Base-by-base conservation (phyloP, 371 early-diverging fungal genomes). In the Apophysomyces sp. region DNA sequence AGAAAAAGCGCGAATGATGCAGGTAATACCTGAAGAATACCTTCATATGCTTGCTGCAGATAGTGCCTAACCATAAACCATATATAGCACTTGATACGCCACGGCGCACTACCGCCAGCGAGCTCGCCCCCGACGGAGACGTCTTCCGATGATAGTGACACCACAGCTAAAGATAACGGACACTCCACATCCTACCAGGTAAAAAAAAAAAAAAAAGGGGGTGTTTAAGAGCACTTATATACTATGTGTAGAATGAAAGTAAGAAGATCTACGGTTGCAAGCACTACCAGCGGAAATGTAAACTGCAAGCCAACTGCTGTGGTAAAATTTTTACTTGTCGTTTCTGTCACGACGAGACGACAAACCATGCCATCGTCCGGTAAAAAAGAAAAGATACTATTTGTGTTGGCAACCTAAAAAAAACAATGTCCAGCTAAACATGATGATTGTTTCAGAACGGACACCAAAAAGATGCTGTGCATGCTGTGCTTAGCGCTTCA, bases 291-390 rank as follows among this genome's bases (percentile, higher is more conserved):
- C 79, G 97, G 6, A 88, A 89, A 26, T 88, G 88, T 62, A 92
- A 94, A 68, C 65, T 99, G 7, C 88, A 92, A 64, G 94, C 96
- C 8, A 87, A 92, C 53, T 98, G 99, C 68, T 99, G 99, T 74
- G 87, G 86, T 44, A 81, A 81, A 57, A 94, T 94, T 87, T 90
- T 85, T 61, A 76, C 94, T 21, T 99, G 99, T 74, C 87, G 98
- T 52, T 92, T 98, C 66, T 99, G 99, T 73, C 99, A 99, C 71
- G 95, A 99, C 69, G 94, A 95, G 40, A 85, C 67, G 0, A 84
- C 86, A 52, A 89, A 89, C 63, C 99, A 99, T 81, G 73, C 80
- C 18, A 92, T 98, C 66, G 86, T 93, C 44, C 67, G 97, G 93
- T 28, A 30, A 82, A 40, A 34, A 11, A 8, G 34, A 34, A 11